Evolutionary conservation across 331 rosid genomes (phyloP), one percentile per base, ranked within the genome.

Genomic region (Ulmus americana): DNA sequence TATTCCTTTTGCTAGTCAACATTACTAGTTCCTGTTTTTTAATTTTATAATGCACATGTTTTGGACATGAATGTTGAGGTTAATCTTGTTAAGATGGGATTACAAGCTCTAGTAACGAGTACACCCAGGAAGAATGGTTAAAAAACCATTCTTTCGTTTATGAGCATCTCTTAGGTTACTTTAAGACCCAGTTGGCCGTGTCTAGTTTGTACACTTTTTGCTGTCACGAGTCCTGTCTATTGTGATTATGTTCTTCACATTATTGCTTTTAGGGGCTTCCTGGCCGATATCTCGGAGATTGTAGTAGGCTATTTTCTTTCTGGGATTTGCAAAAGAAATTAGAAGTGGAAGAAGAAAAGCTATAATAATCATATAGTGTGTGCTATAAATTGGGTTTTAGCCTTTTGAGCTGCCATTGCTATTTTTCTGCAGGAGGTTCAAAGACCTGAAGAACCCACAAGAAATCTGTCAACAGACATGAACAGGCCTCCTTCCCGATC

Each of bases 401-500:
- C 52, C 6, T 20, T 18, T 9, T 6, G 42, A 50, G 47, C 6
- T 7, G 44, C 61, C 60, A 70, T 53, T 20, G 48, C 39, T 57
- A 6, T 48, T 39, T 22, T 28, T 2, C 35, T 74, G 87, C 80
- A 90, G 95, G 91, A 76, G 60, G 77, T 70, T 51, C 78, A 71
- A 18, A 78, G 74, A 50, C 76, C 61, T 12, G 95, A 86, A 62
- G 98, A 86, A 61, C 20, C 78, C 16, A 68, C 59, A 59, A 57
- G 44, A 68, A 48, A 74, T 10, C 59, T 76, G 16, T 67, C 71
- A 69, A 55, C 76, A 60, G 91, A 92, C 41, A 60, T 52, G 61
- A 77, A 48, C 57, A 68, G 76, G 78, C 81, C 79, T 55, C 69
- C 86, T 80, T 82, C 89, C 58, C 82, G 81, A 43, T 71, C 85